Conservation (phyloP, 768 basidiomycete genomes). For the Tricholoma furcatifolium region DNA sequence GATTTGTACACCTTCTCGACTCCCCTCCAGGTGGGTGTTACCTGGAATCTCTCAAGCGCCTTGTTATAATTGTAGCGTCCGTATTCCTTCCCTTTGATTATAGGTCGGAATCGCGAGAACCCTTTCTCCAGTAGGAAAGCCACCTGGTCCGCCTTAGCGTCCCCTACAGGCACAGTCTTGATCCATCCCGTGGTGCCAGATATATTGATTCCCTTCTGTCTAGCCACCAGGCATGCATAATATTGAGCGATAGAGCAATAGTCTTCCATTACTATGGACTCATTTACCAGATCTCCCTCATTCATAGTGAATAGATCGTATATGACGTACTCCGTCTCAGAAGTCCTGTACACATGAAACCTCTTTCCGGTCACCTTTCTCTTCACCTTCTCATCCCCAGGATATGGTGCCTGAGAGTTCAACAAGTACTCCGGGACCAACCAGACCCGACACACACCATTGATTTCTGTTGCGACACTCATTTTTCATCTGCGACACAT, state of each 20-base stretch:
- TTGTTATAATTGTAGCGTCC: too few relatives aligned
- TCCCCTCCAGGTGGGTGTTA: too few relatives aligned
- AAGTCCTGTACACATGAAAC: not conserved
- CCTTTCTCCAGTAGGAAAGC: not conserved
- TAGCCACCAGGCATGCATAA: not conserved
- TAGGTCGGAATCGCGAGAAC: not conserved
- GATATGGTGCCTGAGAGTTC: not conserved
- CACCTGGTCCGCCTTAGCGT: not conserved
- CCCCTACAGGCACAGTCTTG: too few relatives aligned
- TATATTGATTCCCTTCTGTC: not conserved
- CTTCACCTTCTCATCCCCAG: not conserved
- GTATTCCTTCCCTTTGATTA: not conserved
- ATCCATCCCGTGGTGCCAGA: not conserved
- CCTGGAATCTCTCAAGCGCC: too few relatives aligned
- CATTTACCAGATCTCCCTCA: not conserved
- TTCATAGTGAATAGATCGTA: not conserved
- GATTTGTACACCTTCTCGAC: too few relatives aligned
- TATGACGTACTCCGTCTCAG: not conserved
- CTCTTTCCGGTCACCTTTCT: too few relatives aligned
- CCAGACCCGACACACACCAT: too few relatives aligned
- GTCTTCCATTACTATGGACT: not conserved
- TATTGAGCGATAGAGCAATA: not conserved
- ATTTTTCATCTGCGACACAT: too few relatives aligned
- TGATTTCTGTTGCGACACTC: too few relatives aligned
- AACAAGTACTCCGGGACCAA: not conserved